phyloP scores from a whole-genome alignment of 768 basidiomycete genomes.

The Agaricus blazei region DNA sequence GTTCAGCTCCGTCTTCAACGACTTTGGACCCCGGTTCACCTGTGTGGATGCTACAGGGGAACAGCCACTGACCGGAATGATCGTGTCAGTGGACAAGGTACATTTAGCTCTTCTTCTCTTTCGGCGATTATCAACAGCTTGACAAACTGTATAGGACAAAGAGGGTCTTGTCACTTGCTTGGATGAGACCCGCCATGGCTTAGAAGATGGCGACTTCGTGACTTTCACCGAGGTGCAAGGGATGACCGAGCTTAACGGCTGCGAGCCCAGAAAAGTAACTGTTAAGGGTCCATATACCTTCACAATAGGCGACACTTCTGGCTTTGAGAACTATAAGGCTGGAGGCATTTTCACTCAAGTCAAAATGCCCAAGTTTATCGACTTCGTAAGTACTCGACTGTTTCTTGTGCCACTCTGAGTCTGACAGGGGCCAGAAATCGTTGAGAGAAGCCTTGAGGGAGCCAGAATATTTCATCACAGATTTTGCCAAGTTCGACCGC shows the following conservation, averaged over 20 bases:
- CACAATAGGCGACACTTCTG: slow-evolving; percentile 86
- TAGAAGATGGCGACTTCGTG: slow-evolving; percentile 98
- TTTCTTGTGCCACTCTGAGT: neutral
- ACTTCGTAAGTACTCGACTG: slow-evolving; percentile 65
- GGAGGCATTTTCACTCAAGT: slow-evolving; percentile 98
- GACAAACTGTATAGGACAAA: slow-evolving; percentile 46
- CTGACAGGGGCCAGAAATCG: slow-evolving; percentile 63
- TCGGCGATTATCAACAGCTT: neutral
- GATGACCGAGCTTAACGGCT: slow-evolving; percentile 86
- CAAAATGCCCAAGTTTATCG: slow-evolving; percentile 95
- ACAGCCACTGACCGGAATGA: slow-evolving; percentile 90
- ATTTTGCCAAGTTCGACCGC: slow-evolving; percentile 96
- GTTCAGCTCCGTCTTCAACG: slow-evolving; percentile 85
- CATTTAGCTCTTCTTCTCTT: neutral
- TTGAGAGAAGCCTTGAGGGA: slow-evolving; percentile 75
- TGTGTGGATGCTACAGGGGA: slow-evolving; percentile 99
- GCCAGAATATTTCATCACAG: slow-evolving; percentile 91
- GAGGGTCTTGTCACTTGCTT: slow-evolving; percentile 95
- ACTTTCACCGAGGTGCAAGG: slow-evolving; percentile 96
- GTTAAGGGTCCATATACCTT: slow-evolving; percentile 99
- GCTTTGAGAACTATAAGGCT: slow-evolving; percentile 67
- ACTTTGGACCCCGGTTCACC: slow-evolving; percentile 92
- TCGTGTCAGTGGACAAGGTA: slow-evolving; percentile 89
- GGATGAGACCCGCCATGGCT: slow-evolving; percentile 94
- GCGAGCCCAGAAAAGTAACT: slow-evolving; percentile 85